phyloP scores from a whole-genome alignment of 2,329 filamentous ascomycete genomes.

The Remersonia thermophila region DNA sequence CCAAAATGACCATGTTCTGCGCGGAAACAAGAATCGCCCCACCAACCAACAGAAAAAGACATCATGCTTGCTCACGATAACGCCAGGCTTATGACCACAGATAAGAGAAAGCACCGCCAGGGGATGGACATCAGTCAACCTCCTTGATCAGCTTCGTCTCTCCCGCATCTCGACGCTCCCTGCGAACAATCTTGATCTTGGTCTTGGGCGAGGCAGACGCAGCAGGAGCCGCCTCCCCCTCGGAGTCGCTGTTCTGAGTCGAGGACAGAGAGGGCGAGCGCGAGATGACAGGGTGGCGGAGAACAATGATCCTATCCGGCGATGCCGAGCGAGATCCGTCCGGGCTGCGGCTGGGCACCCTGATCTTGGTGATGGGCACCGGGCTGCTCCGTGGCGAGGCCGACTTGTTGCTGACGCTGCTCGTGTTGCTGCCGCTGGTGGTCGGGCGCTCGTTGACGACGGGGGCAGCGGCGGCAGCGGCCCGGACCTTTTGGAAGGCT shows the following conservation, averaged over 20 bases:
- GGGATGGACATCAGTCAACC: conserved; percentile 2
- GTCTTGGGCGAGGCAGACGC: neutral
- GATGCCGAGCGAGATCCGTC: conserved; percentile 7
- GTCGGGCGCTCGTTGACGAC: neutral
- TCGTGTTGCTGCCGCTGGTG: conserved; percentile 4
- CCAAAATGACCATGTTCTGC: no score
- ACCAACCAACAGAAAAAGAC: no score
- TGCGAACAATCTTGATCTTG: conserved; percentile 7
- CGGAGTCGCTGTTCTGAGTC: neutral
- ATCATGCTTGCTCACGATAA: no score
- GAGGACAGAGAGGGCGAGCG: conserved; percentile 4
- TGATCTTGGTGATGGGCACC: conserved; percentile 13
- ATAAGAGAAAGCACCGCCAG: no score
- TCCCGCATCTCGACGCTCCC: no score
- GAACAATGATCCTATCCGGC: conserved; percentile 9
- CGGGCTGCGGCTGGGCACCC: conserved; percentile 7
- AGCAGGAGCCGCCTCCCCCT: neutral
- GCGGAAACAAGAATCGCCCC: no score
- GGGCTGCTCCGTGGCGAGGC: conserved; percentile 2
- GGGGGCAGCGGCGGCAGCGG: neutral
- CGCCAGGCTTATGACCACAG: no score
- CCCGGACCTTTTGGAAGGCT: neutral
- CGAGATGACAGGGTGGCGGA: conserved; percentile 7
- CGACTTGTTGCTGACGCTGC: conserved; percentile 5
- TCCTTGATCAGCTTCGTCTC: conserved; percentile 11